Percentiles rank a stretch among this genome's conserved stretches.
Conservation (phyloP, 139 green algal species). For the Desmodesmus armatus region DNA sequence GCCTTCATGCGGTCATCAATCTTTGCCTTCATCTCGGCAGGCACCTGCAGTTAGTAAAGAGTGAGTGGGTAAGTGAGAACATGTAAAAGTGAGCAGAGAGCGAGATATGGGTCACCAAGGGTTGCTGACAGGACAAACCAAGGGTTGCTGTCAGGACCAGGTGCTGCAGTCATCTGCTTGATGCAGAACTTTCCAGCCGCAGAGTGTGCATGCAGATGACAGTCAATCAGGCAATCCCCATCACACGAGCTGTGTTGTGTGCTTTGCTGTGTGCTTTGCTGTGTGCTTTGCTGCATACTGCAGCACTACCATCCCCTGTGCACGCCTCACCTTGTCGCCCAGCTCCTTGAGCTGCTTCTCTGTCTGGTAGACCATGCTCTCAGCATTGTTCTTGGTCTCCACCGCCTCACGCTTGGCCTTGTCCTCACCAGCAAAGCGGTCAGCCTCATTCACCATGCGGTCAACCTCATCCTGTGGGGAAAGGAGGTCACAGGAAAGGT, state of each 20-base stretch:
- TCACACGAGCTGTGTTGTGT: not conserved
- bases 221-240: too few species aligned
- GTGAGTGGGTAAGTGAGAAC: not conserved
- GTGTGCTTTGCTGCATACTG: not conserved
- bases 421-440: constrained; percentile 93
- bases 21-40: constrained; percentile 86
- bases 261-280: not conserved
- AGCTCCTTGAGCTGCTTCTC: constrained; percentile 99
- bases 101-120: too few species aligned
- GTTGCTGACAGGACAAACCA: too few species aligned
- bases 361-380: constrained; percentile 93
- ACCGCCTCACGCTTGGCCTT: constrained; percentile 93
- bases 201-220: not conserved
- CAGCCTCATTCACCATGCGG: constrained; percentile 96
- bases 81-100: not conserved
- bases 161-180: too few species aligned
- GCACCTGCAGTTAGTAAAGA: constrained; percentile 52
- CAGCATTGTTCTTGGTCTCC: constrained; percentile 96
- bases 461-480: constrained; percentile 93
- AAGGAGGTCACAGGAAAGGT: too few species aligned
- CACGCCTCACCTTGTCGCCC: constrained; percentile 95
- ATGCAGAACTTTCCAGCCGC: too few species aligned
- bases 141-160: too few species aligned
- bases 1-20: constrained; percentile 87
- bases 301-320: too few species aligned